phyloP scores from a whole-genome alignment of 306 rosid species.

The Fragaria vesca region DNA sequence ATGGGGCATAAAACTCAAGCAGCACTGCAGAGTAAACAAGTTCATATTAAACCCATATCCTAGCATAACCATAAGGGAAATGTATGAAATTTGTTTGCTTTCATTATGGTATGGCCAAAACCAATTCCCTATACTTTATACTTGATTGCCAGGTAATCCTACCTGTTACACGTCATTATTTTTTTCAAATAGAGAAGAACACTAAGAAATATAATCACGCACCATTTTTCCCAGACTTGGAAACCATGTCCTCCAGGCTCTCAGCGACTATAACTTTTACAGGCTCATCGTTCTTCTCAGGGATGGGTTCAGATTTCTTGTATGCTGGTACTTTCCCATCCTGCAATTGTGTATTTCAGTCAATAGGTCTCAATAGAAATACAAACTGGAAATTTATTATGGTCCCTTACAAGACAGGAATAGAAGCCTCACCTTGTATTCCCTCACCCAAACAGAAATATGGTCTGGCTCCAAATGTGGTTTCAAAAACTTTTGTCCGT shows the following conservation, averaged over 20 bases:
- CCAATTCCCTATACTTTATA: not conserved
- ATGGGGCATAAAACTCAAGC: conserved; percentile 90
- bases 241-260: conserved; percentile 65
- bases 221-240: conserved; percentile 86
- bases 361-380: not conserved
- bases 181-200: not conserved
- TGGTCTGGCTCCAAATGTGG: conserved; percentile 62
- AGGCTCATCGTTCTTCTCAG: conserved; percentile 76
- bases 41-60: conserved; percentile 11
- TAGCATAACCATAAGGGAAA: not conserved
- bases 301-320: conserved; percentile 77
- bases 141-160: not conserved
- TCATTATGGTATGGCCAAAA: not conserved
- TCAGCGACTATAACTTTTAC: conserved; percentile 84
- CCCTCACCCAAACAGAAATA: conserved; percentile 75
- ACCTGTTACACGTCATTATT: not conserved
- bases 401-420: not conserved
- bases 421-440: conserved; percentile 61
- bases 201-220: not conserved
- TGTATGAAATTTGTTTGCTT: not conserved
- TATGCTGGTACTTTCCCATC: conserved; percentile 61
- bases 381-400: not conserved
- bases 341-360: conserved; percentile 42
- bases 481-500: conserved; percentile 70
- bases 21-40: conserved; percentile 55